Percentiles rank a stretch among this genome's conserved stretches.
These are phyloP conservation scores for Leavenworthia alabamica DNA, from an alignment of 345 rosid genomes.

Conservation along the genomic window DNA sequence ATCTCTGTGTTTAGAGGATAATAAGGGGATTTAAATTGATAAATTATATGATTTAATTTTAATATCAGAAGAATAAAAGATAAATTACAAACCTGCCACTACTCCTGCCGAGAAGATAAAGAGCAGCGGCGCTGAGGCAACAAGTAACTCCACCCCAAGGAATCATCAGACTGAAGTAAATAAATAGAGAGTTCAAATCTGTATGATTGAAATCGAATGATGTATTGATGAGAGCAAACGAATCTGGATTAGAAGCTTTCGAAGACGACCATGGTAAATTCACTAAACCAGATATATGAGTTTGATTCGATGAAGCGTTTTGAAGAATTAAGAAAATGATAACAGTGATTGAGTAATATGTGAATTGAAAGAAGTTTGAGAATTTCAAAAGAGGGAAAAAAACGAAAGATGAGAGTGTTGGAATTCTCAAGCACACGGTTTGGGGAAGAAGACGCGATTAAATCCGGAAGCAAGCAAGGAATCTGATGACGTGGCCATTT, in stretches of 20 bases:
- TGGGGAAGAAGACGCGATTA: constrained; percentile 21
- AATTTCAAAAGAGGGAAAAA: neutral
- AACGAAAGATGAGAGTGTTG: neutral
- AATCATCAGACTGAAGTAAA: constrained; percentile 33
- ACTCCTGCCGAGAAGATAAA: constrained; percentile 83
- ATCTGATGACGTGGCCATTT: constrained; percentile 23
- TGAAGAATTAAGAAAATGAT: neutral
- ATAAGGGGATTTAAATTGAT: neutral
- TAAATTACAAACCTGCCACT: constrained; percentile 59
- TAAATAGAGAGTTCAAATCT: neutral
- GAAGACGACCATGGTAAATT: neutral
- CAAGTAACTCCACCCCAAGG: constrained; percentile 91
- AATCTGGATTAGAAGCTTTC: neutral
- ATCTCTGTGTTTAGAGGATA: constrained; percentile 44
- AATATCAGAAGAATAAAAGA: neutral
- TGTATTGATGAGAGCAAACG: neutral
- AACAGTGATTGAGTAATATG: neutral
- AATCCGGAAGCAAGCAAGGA: constrained; percentile 15
- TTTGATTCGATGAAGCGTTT: constrained; percentile 1
- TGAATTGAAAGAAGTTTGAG: neutral
- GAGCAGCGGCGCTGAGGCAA: constrained; percentile 86
- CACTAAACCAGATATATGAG: neutral
- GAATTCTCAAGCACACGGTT: neutral
- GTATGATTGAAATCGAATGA: neutral
- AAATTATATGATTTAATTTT: neutral